Percentiles rank a stretch among this genome's conserved stretches.
phyloP scores from a whole-genome alignment of 2,329 filamentous ascomycete genomes.

The Aquanectria penicillioides region DNA sequence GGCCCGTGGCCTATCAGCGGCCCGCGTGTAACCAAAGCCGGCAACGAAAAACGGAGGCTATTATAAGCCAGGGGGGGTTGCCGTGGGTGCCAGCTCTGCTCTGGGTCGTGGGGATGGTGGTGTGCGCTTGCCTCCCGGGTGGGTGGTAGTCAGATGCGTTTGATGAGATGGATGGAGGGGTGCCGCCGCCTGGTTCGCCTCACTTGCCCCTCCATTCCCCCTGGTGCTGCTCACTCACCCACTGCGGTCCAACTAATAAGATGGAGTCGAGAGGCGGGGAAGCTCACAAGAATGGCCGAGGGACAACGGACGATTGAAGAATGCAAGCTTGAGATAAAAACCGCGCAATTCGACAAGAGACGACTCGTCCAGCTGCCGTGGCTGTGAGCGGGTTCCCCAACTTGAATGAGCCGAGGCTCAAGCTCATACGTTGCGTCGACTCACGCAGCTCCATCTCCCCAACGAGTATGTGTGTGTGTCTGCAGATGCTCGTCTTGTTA shows the following conservation, averaged over 20 bases:
- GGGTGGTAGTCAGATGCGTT: background rate
- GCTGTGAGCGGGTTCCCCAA: slow-evolving; percentile 21
- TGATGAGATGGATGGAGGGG: slow-evolving; percentile 4
- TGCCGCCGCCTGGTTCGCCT: background rate
- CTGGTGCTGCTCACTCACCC: no score
- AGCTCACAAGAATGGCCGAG: slow-evolving; percentile 3
- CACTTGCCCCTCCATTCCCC: background rate
- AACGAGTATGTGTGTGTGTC: background rate
- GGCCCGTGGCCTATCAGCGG: slow-evolving; percentile 28
- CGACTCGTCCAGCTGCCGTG: slow-evolving; percentile 13
- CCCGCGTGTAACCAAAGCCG: slow-evolving; percentile 25
- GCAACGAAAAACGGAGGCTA: slow-evolving; percentile 19
- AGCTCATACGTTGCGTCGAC: background rate
- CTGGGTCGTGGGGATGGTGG: slow-evolving; percentile 8
- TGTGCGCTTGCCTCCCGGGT: slow-evolving; percentile 12
- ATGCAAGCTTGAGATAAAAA: slow-evolving; percentile 9
- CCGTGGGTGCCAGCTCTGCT: slow-evolving; percentile 11
- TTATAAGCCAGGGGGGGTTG: slow-evolving; percentile 17
- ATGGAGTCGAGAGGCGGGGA: background rate
- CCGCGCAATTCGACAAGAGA: slow-evolving; percentile 24
- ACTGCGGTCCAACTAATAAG: no score
- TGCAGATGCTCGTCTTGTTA: no score
- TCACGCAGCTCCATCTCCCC: background rate
- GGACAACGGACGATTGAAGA: background rate
- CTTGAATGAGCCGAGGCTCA: slow-evolving; percentile 33